Evolutionary conservation across 2,329 filamentous ascomycete species (phyloP).

Genomic region (Neopestalotiopsis sp.): DNA sequence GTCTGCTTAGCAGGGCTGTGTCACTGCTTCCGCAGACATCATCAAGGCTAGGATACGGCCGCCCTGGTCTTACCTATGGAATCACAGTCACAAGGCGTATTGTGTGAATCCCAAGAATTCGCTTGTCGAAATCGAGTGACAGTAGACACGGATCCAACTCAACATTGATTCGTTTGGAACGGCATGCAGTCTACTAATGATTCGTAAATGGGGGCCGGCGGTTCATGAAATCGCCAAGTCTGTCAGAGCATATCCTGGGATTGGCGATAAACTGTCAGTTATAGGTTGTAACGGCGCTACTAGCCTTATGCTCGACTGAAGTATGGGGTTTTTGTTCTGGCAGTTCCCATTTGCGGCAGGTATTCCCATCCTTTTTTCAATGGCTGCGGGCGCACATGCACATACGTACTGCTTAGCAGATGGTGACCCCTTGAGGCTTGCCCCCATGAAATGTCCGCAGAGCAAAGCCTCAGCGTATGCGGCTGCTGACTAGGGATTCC

Average conservation of each 20-base stretch:
- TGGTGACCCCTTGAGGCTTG: neutral
- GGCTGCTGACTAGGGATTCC: neutral
- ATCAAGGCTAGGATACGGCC: too few relatives aligned
- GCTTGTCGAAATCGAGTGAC: neutral
- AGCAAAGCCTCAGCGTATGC: neutral
- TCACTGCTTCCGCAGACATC: too few relatives aligned
- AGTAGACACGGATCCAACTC: neutral
- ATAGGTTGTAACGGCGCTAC: constrained; percentile 9
- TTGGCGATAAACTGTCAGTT: neutral
- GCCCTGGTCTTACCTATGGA: too few relatives aligned
- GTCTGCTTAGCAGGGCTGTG: too few relatives aligned
- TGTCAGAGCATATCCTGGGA: neutral
- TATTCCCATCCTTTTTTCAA: neutral
- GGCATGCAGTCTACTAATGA: neutral
- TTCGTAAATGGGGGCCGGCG: neutral
- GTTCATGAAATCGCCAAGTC: neutral
- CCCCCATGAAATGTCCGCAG: neutral
- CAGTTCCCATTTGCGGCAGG: constrained; percentile 6
- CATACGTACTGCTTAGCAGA: neutral
- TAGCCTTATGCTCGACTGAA: constrained; percentile 15
- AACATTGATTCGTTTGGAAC: neutral
- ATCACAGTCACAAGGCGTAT: neutral
- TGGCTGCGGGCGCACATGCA: neutral
- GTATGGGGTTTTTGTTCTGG: neutral
- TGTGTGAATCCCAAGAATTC: neutral